Evolutionary conservation across 177 flowering plant species (phyloP).

Genomic region (Vitis hybrid): DNA sequence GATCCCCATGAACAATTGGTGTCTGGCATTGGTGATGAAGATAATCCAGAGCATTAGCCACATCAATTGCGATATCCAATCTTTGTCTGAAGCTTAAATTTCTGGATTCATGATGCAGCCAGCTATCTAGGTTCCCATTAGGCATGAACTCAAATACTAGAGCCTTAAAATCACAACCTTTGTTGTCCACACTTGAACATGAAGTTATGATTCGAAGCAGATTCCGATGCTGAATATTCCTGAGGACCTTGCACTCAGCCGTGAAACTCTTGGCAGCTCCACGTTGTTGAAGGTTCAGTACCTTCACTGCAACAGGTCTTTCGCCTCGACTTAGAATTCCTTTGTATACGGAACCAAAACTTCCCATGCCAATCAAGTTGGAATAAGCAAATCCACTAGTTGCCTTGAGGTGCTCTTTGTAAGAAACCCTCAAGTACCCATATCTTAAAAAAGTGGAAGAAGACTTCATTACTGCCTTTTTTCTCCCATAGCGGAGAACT

Average conservation of each 20-base stretch:
- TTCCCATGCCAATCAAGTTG: too few relatives aligned
- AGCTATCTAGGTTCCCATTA: background rate
- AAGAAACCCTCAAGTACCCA: background rate
- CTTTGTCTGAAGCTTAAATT: constrained; percentile 17
- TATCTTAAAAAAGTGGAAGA: background rate
- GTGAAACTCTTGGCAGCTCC: too few relatives aligned
- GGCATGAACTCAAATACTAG: background rate
- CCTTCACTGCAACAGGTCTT: too few relatives aligned
- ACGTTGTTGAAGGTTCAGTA: too few relatives aligned
- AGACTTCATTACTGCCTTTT: too few relatives aligned
- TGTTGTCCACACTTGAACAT: constrained; percentile 9
- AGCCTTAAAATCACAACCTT: constrained; percentile 5
- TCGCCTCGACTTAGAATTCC: too few relatives aligned
- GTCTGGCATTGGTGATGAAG: constrained; percentile 19
- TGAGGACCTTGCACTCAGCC: constrained; percentile 4
- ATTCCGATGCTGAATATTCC: constrained; percentile 2
- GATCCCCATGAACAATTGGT: constrained; percentile 17
- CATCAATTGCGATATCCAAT: constrained; percentile 19
- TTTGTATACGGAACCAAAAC: too few relatives aligned
- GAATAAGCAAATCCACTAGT: background rate
- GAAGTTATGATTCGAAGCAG: constrained; percentile 9
- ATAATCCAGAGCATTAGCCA: constrained; percentile 20
- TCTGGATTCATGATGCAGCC: background rate
- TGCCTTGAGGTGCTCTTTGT: background rate
- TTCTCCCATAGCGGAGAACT: background rate